These are phyloP conservation scores for Aureobasidium sp. DNA, from an alignment of 2,329 filamentous ascomycete genomes.

Conservation along the genomic window DNA sequence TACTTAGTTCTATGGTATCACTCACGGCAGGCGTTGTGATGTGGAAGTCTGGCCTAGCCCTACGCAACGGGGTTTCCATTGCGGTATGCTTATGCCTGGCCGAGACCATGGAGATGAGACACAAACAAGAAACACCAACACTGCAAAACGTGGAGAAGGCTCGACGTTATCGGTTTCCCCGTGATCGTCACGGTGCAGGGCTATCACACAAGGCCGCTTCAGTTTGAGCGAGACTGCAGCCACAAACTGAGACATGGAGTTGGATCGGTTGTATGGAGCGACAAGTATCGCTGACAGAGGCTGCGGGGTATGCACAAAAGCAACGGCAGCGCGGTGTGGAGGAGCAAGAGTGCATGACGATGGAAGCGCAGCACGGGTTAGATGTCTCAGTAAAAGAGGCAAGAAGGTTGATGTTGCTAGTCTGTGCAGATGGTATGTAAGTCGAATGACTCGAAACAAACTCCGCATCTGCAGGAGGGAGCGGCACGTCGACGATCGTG, in stretches of 20 bases:
- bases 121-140: not conserved
- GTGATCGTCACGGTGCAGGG: not conserved
- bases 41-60: constrained; percentile 2
- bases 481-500: not conserved
- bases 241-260: constrained; percentile 6
- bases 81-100: not conserved
- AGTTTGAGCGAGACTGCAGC: not conserved
- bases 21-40: not conserved
- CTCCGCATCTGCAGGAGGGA: constrained; percentile 1
- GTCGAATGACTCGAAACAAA: not conserved
- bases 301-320: constrained; percentile 7
- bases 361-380: not conserved
- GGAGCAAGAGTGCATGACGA: not conserved
- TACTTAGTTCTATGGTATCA: not conserved
- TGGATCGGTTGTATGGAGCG: not conserved
- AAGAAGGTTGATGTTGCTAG: not conserved
- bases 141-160: not conserved
- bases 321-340: not conserved
- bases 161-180: constrained; percentile 3
- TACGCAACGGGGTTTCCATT: not conserved
- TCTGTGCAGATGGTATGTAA: not conserved
- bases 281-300: not conserved
- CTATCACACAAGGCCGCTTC: not conserved
- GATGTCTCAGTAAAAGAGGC: not conserved
- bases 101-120: constrained; percentile 4